These are phyloP conservation scores for Aureobasidium mangrovei DNA, from an alignment of 2,329 filamentous ascomycete genomes.

Conservation along the genomic window DNA sequence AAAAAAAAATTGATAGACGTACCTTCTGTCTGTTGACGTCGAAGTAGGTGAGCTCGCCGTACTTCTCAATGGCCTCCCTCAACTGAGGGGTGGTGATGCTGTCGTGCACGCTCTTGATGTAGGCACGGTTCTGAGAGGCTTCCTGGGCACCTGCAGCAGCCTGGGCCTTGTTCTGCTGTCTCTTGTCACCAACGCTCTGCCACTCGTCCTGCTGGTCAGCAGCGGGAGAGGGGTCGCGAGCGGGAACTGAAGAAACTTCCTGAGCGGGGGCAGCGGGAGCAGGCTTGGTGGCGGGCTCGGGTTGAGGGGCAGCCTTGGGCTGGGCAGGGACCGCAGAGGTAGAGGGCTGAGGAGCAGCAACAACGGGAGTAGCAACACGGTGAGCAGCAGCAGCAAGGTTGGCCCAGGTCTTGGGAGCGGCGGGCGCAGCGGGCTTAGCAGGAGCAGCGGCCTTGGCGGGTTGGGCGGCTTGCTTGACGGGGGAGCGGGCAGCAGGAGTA, in stretches of 20 bases:
- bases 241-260: constrained; percentile 26
- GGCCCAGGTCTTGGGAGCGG: constrained; percentile 60
- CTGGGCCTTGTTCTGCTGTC: constrained; percentile 70
- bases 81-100: constrained; percentile 71
- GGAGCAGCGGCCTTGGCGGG: constrained; percentile 44
- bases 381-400: constrained; percentile 52
- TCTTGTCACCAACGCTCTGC: constrained; percentile 76
- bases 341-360: constrained; percentile 25
- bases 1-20: constrained; percentile 23
- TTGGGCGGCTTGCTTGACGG: constrained; percentile 34
- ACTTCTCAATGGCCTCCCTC: constrained; percentile 59
- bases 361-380: constrained; percentile 35
- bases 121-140: constrained; percentile 68
- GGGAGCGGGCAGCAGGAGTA: constrained; percentile 39
- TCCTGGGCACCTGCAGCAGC: constrained; percentile 59
- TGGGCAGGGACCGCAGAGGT: constrained; percentile 21
- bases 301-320: constrained; percentile 24
- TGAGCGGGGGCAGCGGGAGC: constrained; percentile 22
- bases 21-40: constrained; percentile 69
- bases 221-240: constrained; percentile 28
- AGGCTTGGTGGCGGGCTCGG: constrained; percentile 22
- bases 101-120: constrained; percentile 92
- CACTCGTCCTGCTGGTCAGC: constrained; percentile 58
- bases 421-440: constrained; percentile 47
- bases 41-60: constrained; percentile 55